Evolutionary conservation across 805 yeast species (phyloP), one percentile per base, ranked within the genome.

Genomic region (Isabelozyma heimii): DNA sequence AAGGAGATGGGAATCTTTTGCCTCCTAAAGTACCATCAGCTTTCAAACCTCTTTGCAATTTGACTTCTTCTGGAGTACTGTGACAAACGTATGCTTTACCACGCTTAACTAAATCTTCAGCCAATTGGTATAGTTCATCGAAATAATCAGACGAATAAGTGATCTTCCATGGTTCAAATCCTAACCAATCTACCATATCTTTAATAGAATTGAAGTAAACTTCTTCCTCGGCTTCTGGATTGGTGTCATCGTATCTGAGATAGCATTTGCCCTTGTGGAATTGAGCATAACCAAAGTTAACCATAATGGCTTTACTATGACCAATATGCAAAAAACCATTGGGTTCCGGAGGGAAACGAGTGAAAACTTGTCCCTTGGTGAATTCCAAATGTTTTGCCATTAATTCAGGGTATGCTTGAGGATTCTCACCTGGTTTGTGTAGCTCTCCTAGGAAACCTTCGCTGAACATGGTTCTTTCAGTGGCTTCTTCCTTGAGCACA

Each of bases 321-420:
- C 99, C 99, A 67, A 94, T 92, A 67, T 94, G 99, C 63, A 94
- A 79, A 65, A 84, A 94, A 58, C 99, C 99, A 70, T 95, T 92
- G 40, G 99, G 99, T 73, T 94, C 99, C 5, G 99, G 99, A 43
- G 99, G 99, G 73, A 94, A 94, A 66, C 99, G 83, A 3, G 99
- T 94, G 59, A 81, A 84, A 27, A 92, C 98, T 62, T 80, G 78
- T 43, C 97, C 96, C 37, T 81, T 79, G 33, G 96, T 89, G 55
- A 82, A 82, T 48, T 79, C 81, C 59, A 90, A 75, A 67, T 94
- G 99, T 55, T 82, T 86, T 54, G 77, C 76, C 87, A 89, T 85
- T 50, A 89, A 76, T 62, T 90, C 96, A 35, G 96, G 94, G 67
- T 77, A 85, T 56, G 81, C 86, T 74, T 94, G 99, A 37, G 92